phyloP scores from a whole-genome alignment of 78 protist genomes.

The Dictyostelium citrinum region DNA sequence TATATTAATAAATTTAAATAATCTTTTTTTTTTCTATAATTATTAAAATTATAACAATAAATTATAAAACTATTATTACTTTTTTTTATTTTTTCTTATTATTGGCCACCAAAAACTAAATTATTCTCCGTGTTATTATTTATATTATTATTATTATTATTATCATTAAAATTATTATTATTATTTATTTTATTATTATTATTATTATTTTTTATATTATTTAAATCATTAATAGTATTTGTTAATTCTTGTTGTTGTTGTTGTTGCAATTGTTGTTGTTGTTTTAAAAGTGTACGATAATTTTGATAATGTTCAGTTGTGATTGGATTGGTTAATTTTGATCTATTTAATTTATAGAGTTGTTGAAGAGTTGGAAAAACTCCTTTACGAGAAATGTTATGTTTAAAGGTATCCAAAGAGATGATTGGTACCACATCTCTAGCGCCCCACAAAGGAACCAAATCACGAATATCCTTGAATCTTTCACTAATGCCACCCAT shows the following conservation, averaged over 20 bases:
- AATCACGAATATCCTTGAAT: slow-evolving; percentile 61
- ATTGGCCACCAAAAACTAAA: neutral
- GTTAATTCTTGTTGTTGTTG: neutral
- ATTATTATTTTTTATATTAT: neutral
- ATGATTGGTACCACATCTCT: slow-evolving; percentile 54
- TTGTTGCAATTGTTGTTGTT: neutral
- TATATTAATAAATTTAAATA: no score
- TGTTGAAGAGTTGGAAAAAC: slow-evolving; percentile 57
- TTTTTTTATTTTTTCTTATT: no score
- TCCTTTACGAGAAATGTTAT: slow-evolving; percentile 63
- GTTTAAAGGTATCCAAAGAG: neutral
- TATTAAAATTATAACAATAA: neutral
- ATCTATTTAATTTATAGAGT: slow-evolving; percentile 37
- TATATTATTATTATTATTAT: neutral
- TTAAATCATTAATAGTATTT: neutral
- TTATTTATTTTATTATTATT: neutral
- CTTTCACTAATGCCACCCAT: slow-evolving; percentile 28
- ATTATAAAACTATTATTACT: no score
- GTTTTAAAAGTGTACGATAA: neutral
- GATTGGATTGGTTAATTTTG: slow-evolving; percentile 41
- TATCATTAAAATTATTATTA: no score
- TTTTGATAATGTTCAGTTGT: slow-evolving; percentile 33
- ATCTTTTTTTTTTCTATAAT: neutral
- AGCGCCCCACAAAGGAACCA: slow-evolving; percentile 67
- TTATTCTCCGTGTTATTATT: neutral